Evolutionary conservation across 73 alveolate species (phyloP).

Genomic region (Uronychia setigera): DNA sequence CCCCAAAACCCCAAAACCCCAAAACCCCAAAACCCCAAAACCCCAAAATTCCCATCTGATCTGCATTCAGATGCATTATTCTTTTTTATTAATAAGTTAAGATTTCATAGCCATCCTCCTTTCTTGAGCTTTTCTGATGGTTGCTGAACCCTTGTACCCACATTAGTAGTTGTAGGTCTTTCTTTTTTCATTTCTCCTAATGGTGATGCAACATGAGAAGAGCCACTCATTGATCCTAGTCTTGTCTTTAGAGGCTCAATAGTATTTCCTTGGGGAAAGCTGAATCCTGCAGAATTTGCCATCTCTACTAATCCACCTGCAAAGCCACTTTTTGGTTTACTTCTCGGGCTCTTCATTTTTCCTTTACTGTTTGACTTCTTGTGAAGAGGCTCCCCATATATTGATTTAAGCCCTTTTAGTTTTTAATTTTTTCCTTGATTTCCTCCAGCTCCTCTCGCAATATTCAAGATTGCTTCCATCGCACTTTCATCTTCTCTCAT

Average conservation of each 20-base stretch:
- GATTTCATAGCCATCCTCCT: too few species aligned
- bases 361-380: neutral
- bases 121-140: neutral
- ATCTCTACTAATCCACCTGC: neutral
- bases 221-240: neutral
- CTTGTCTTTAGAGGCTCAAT: neutral
- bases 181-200: neutral
- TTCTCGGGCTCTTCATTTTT: neutral
- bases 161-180: neutral
- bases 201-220: neutral
- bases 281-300: neutral
- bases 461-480: neutral
- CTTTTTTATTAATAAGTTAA: too few species aligned
- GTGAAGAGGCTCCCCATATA: neutral
- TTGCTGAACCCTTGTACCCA: neutral
- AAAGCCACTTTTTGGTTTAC: neutral
- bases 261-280: neutral
- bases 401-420: neutral
- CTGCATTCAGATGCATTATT: too few species aligned
- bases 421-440: neutral
- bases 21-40: too few species aligned
- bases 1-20: too few species aligned
- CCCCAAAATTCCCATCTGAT: too few species aligned
- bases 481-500: neutral
- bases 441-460: neutral